A percentile compares a stretch with the other conserved stretches of the same genome.
phyloP scores from a whole-genome alignment of 2,329 filamentous ascomycete species.

The Hymenoscyphus albidus region DNA sequence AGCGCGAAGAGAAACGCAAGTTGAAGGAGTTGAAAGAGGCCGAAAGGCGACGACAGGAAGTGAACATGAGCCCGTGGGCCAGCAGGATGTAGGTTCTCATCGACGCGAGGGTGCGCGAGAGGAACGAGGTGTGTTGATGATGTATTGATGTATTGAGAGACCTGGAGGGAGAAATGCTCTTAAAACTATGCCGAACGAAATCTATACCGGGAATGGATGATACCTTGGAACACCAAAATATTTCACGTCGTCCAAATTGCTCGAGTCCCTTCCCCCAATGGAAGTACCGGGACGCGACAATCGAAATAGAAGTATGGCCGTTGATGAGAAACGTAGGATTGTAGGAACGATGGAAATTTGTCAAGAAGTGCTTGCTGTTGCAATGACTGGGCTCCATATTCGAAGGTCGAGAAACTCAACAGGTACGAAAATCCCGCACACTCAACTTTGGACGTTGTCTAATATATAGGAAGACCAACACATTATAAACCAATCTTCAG shows the following conservation, averaged over 20 bases:
- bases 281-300: background rate
- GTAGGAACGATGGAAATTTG: background rate
- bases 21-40: conserved; percentile 37
- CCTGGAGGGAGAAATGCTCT: background rate
- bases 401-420: background rate
- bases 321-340: background rate
- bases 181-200: background rate
- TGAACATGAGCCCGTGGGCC: conserved; percentile 38
- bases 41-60: conserved; percentile 41
- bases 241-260: background rate
- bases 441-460: background rate
- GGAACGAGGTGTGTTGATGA: background rate
- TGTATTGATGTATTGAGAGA: background rate
- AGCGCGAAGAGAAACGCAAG: conserved; percentile 20
- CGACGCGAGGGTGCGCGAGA: background rate
- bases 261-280: background rate
- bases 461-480: background rate
- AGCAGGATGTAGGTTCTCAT: conserved; percentile 19
- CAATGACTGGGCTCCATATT: background rate
- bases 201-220: background rate
- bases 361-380: background rate
- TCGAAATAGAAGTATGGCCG: background rate
- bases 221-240: conserved; percentile 2
- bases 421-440: background rate
- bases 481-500: background rate